These are phyloP conservation scores for Boletus sp. DNA, from an alignment of 768 basidiomycete genomes.

Conservation along the genomic window DNA sequence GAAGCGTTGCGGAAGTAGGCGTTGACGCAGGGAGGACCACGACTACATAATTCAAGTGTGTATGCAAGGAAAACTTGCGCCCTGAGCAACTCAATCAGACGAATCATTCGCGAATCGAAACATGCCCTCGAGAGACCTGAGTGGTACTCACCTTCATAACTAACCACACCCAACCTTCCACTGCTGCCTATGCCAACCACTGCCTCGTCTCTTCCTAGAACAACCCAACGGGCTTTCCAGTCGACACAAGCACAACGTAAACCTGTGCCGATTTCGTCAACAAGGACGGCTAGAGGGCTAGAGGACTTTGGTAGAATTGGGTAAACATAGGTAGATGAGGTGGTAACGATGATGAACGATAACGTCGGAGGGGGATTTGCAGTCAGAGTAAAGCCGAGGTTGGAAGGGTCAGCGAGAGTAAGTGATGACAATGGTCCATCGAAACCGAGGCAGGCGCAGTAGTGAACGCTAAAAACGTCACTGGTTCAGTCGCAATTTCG, in stretches of 20 bases:
- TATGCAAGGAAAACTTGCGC: slow-evolving; percentile 69
- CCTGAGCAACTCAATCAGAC: slow-evolving; percentile 12
- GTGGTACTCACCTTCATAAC: slow-evolving; percentile 85
- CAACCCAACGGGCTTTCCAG: slow-evolving; percentile 66
- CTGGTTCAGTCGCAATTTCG: slow-evolving; percentile 82
- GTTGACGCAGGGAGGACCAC: slow-evolving; percentile 92
- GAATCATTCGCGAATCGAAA: no score
- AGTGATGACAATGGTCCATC: slow-evolving; percentile 19
- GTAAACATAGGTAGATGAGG: slow-evolving; percentile 74
- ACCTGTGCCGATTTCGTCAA: slow-evolving; percentile 85
- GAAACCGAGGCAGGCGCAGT: slow-evolving; percentile 30
- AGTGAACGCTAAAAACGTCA: slow-evolving; percentile 89
- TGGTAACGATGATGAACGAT: slow-evolving; percentile 86
- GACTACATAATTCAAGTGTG: slow-evolving; percentile 81
- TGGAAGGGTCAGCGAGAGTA: slow-evolving; percentile 19
- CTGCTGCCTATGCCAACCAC: slow-evolving; percentile 84
- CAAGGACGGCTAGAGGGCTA: slow-evolving; percentile 60
- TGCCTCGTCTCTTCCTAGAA: slow-evolving; percentile 89
- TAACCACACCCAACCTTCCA: slow-evolving; percentile 80
- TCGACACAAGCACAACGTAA: slow-evolving; percentile 86
- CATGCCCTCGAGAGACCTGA: no score
- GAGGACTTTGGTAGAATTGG: slow-evolving; percentile 70
- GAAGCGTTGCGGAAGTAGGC: no score
- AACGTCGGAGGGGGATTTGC: slow-evolving; percentile 38
- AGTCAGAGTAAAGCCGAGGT: not conserved